phyloP scores from a whole-genome alignment of 2,329 filamentous ascomycete genomes.

The Neonectria hederae region DNA sequence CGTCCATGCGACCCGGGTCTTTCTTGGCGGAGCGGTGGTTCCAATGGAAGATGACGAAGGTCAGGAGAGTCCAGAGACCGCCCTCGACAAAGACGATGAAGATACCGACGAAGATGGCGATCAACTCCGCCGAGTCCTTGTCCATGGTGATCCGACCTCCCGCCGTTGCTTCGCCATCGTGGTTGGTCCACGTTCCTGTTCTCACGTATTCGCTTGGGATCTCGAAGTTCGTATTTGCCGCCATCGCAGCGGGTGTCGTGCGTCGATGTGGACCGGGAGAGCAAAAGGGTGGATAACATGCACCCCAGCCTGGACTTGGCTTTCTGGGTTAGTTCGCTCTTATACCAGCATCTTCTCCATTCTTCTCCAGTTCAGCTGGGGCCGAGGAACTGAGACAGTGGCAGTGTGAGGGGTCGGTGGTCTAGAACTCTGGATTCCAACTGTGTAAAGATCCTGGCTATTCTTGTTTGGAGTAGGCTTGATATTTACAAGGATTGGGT shows the following conservation, averaged over 20 bases:
- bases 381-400: not conserved
- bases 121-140: constrained; percentile 6
- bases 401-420: not conserved
- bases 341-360: not conserved
- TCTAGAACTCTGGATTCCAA: not conserved
- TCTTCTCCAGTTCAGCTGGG: not conserved
- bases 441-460: no score
- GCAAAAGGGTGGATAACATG: not conserved
- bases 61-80: constrained; percentile 4
- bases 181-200: constrained; percentile 9
- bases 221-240: not conserved
- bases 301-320: not conserved
- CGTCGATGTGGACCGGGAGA: not conserved
- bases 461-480: not conserved
- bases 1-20: not conserved
- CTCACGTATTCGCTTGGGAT: not conserved
- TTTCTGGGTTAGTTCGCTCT: not conserved
- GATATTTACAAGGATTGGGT: not conserved
- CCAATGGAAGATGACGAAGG: not conserved
- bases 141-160: constrained; percentile 7
- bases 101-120: constrained; percentile 15
- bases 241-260: not conserved
- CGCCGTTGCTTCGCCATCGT: not conserved
- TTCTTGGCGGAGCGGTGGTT: not conserved
- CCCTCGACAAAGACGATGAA: constrained; percentile 10